Evolutionary conservation across 495 filamentous ascomycete genomes (phyloP), one percentile per base, ranked within the genome.

Genomic region (Neurospora sp.): DNA sequence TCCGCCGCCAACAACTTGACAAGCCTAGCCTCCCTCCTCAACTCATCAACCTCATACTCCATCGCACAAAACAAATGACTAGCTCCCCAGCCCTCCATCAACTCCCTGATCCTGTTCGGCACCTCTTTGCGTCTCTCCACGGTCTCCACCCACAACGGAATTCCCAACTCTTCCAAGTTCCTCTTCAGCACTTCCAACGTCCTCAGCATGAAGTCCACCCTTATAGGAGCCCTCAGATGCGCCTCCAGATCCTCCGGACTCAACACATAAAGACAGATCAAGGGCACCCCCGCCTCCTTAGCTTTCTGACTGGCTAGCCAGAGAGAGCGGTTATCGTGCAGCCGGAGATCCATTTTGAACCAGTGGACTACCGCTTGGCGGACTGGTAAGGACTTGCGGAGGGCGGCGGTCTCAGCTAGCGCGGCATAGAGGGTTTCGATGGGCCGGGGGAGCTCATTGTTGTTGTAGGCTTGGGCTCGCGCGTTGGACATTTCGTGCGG

Each of bases 191-290:
- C 84, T 27, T 83, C 83, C 76, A 97, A 74, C 0, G 89, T 91
- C 23, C 93, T 85, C 9, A 97, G 80, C 62, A 90, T 91, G 72
- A 97, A 94, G 78, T 97, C 94, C 16, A 96, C 91, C 37, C 93
- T 85, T 4, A 89, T 87, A 0, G 93, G 87, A 70, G 91, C 88
- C 1, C 88, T 90, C 42, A 92, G 78, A 81, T 97, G 95, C 3
- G 95, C 95, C 75, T 93, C 90, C 73, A 92, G 90, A 80, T 98
- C 95, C 81, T 97, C 89, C 2, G 93, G 94, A 42, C 92, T 95
- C n/a, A 94, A 75, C 12, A 97, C 87, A 76, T 94, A 97, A 44
- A 97, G 81, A 72, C 86, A 87, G 71, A 97, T 89, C 71, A 97
- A 82, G 8, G 92, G 91, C 4, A 93, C 85, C 0, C 87, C 85